These are phyloP conservation scores for Panellus pusillus DNA, from an alignment of 768 basidiomycete genomes.

Conservation along the genomic window DNA sequence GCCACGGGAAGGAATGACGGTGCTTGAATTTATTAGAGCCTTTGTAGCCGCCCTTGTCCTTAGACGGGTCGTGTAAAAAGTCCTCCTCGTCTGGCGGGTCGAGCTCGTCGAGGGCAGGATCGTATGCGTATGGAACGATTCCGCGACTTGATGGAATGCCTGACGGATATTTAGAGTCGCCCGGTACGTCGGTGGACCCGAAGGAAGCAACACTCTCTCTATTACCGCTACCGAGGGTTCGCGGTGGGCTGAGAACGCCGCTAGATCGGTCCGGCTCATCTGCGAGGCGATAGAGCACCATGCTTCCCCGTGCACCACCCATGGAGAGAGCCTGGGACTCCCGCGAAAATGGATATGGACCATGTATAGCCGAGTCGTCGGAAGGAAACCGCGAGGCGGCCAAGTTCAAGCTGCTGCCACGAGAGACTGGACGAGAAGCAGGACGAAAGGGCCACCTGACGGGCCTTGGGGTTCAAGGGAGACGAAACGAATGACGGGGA, in stretches of 20 bases:
- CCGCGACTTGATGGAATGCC: slow-evolving; percentile 33
- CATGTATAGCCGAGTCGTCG: slow-evolving; percentile 45
- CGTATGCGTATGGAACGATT: slow-evolving; percentile 70
- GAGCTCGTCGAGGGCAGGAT: slow-evolving; percentile 57
- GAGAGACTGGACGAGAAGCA: slow-evolving; percentile 39
- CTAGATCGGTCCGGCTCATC: slow-evolving; percentile 30
- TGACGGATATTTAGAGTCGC: slow-evolving; percentile 68
- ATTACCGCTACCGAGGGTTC: slow-evolving; percentile 23
- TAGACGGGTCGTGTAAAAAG: slow-evolving; percentile 62
- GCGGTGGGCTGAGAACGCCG: slow-evolving; percentile 37
- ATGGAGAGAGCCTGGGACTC: slow-evolving; percentile 19
- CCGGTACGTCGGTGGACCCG: slow-evolving; percentile 49
- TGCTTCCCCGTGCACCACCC: slow-evolving; percentile 43
- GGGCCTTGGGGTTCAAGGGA: slow-evolving; percentile 49
- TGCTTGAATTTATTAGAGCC: slow-evolving; percentile 12
- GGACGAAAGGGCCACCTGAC: slow-evolving; percentile 17
- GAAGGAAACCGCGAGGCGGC: slow-evolving; percentile 29
- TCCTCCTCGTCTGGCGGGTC: slow-evolving; percentile 75
- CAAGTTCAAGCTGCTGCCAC: slow-evolving; percentile 32
- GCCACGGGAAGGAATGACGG: slow-evolving; percentile 41
- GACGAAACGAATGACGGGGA: slow-evolving; percentile 46
- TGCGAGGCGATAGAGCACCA: slow-evolving; percentile 68
- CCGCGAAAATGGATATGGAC: slow-evolving; percentile 40
- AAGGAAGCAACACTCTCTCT: slow-evolving; percentile 35
- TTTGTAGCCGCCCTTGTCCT: slow-evolving; percentile 23